Evolutionary conservation across 108 stramenopile species (phyloP).

Genomic region (Discostella stelligeroides): DNA sequence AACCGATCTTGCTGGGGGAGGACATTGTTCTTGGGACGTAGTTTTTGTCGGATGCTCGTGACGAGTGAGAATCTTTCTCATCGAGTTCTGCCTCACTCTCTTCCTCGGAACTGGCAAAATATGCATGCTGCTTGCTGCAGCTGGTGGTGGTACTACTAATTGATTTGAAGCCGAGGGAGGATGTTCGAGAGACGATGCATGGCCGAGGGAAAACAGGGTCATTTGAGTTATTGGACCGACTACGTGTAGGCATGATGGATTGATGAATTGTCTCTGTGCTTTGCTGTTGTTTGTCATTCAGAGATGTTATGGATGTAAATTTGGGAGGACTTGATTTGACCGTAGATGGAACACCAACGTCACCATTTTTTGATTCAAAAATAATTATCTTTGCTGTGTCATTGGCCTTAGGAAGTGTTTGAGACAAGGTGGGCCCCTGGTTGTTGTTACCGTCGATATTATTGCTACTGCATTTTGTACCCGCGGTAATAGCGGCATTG

Average conservation of each 20-base stretch:
- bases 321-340: too few species aligned
- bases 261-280: too few species aligned
- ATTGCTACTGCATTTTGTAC: too few species aligned
- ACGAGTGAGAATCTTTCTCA: constrained; percentile 51
- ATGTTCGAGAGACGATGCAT: not conserved
- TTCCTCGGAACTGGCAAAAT: constrained; percentile 43
- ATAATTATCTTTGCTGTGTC: not conserved
- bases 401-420: not conserved
- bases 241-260: not conserved
- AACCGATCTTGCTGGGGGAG: not conserved
- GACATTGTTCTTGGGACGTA: not conserved
- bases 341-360: too few species aligned
- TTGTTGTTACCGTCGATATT: not conserved
- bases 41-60: constrained; percentile 11
- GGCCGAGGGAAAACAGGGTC: too few species aligned
- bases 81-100: constrained; percentile 49
- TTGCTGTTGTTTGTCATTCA: too few species aligned
- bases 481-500: not conserved
- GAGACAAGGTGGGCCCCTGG: too few species aligned
- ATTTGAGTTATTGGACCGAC: too few species aligned
- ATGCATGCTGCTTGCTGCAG: constrained; percentile 19
- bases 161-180: constrained; percentile 1
- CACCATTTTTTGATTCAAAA: not conserved
- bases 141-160: too few species aligned
- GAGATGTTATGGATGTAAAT: not conserved